Evolutionary conservation across 345 rosid species (phyloP).

Genomic region (Viola odorata): DNA sequence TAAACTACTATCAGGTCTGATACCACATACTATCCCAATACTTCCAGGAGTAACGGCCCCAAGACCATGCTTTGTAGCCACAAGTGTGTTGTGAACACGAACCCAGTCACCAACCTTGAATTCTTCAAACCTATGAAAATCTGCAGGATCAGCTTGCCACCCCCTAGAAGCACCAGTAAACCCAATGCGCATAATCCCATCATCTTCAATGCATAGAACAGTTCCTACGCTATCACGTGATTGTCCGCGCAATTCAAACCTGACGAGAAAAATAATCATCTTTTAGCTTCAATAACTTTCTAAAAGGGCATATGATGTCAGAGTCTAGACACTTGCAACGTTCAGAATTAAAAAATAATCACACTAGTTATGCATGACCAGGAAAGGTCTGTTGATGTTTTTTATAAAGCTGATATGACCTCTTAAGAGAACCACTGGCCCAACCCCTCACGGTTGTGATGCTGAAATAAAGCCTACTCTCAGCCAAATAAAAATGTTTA

Average conservation of each 20-base stretch:
- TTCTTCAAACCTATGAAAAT: conserved; percentile 99
- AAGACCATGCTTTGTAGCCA: conserved; percentile 88
- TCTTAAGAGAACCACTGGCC: no score
- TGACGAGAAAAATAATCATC: conserved; percentile 23
- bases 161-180: conserved; percentile 99
- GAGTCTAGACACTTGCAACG: background rate
- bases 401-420: no score
- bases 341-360: background rate
- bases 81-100: conserved; percentile 87
- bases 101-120: conserved; percentile 99
- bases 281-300: background rate
- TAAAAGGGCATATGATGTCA: background rate
- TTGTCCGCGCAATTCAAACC: conserved; percentile 95
- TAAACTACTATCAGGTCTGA: conserved; percentile 92
- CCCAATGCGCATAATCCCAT: conserved; percentile 98
- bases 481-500: no score
- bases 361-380: no score
- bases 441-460: no score
- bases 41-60: conserved; percentile 95
- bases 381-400: no score
- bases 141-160: conserved; percentile 99
- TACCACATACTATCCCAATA: conserved; percentile 87
- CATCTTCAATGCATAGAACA: conserved; percentile 94
- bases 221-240: conserved; percentile 92
- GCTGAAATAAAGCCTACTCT: no score